Evolutionary conservation across 1,139 yeast species (phyloP).

Genomic region (Suhomyces bolitotheri): DNA sequence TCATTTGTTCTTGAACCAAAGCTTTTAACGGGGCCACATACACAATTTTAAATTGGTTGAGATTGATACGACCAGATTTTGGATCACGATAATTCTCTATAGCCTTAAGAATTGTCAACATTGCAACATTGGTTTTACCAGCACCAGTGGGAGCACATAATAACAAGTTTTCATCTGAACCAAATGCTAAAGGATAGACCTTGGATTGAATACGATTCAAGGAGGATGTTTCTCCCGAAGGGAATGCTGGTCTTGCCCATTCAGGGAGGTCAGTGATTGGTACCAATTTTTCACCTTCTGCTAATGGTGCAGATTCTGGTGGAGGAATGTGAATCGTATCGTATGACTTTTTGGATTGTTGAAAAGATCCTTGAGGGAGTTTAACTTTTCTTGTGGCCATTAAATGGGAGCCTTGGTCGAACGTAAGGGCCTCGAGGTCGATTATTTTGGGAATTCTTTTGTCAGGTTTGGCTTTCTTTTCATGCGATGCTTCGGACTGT

Average conservation of each 20-base stretch:
- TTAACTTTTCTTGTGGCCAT: constrained; percentile 67
- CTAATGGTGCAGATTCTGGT: constrained; percentile 51
- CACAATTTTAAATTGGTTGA: constrained; percentile 70
- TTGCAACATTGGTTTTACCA: constrained; percentile 95
- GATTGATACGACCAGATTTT: constrained; percentile 48
- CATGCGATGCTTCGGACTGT: constrained; percentile 4
- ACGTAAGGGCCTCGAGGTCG: constrained; percentile 62
- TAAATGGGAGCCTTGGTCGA: constrained; percentile 72
- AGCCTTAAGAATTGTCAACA: constrained; percentile 69
- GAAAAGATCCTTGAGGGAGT: constrained; percentile 83
- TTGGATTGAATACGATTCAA: constrained; percentile 84
- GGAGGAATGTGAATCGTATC: constrained; percentile 87
- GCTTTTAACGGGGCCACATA: constrained; percentile 96
- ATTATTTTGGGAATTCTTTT: constrained; percentile 53
- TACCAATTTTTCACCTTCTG: constrained; percentile 52
- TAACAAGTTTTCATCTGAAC: constrained; percentile 67
- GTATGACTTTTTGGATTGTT: constrained; percentile 68
- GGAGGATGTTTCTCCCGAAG: constrained; percentile 59
- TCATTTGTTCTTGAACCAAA: constrained; percentile 89
- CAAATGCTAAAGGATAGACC: constrained; percentile 76
- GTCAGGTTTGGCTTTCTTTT: constrained; percentile 10
- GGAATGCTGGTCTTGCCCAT: constrained; percentile 83
- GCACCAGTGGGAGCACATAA: constrained; percentile 99
- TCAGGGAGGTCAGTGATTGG: constrained; percentile 65
- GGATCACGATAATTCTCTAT: constrained; percentile 54